Base-by-base conservation (phyloP, 1,284 basidiomycete species). In the Schizopora paradoxa region DNA sequence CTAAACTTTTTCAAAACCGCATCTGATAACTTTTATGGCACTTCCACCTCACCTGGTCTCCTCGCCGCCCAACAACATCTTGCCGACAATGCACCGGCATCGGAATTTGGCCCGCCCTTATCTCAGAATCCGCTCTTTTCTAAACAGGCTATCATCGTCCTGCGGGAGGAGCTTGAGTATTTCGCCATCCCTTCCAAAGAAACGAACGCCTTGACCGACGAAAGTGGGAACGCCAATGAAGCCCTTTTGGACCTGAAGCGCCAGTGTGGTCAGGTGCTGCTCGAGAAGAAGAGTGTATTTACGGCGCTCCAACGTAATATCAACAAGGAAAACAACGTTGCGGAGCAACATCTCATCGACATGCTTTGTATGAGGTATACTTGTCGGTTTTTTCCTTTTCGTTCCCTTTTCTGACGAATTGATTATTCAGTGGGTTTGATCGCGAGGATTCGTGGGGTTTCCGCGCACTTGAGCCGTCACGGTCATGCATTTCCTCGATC, bases 321-420 rank as follows among this genome's bases (percentile, higher is more conserved):
- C 51, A 96, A 96, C 71, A 96, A 96, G 73, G 95, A 98, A 72
- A 98, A 98, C 66, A 99, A 99, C 63, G 74, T 97, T 54, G 95
- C 95, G 13, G 95, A 99, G 67, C 95, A 98, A 69, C 95, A 99
- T 69, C 72, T 99, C 54, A 99, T 99, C 66, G 96, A 99, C 69
- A 99, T 99, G 95, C 76, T 99, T 45, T 99, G 96, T 70, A 97
- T 98, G 92, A 95, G 91, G 93, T 93, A 61, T n/a, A n/a, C n/a
- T n/a, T n/a, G n/a, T n/a, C 50, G 74, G 60, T 32, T 27, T 28
- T 36, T 43, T 27, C 39, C 16, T 45, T 50, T 32, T 38, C 33
- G 41, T 25, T 36, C 22, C 28, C 22, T 45, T 45, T 34, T 44
- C 43, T n/a, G n/a, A 35, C 27, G 29, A 37, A 28, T 23, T 48